Evolutionary conservation across 192 early-diverging fungal genomes (phyloP).

Genomic region (Phlyctochytrium bullatum): DNA sequence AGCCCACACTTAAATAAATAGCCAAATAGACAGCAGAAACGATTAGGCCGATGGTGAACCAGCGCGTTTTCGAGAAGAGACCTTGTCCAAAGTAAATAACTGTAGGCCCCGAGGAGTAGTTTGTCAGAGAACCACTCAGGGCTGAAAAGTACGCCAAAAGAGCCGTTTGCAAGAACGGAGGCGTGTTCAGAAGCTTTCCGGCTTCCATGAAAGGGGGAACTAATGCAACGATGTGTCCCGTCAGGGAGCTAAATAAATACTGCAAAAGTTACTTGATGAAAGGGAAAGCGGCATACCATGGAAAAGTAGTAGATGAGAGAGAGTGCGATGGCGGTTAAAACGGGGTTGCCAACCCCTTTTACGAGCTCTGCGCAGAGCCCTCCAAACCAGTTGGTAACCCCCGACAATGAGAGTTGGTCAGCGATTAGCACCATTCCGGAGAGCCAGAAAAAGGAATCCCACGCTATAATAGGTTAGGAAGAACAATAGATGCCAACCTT

Average conservation of each 20-base stretch:
- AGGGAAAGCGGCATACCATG: constrained; percentile 26
- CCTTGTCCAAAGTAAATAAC: constrained; percentile 50
- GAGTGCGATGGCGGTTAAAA: constrained; percentile 41
- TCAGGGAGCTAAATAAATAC: constrained; percentile 72
- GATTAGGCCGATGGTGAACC: constrained; percentile 60
- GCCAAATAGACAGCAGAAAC: constrained; percentile 49
- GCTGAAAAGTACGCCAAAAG: constrained; percentile 65
- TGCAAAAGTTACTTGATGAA: constrained; percentile 1
- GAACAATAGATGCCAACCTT: constrained; percentile 43
- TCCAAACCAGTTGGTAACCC: constrained; percentile 67
- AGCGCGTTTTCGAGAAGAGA: constrained; percentile 53
- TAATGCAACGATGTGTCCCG: constrained; percentile 71
- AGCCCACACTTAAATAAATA: constrained; percentile 60
- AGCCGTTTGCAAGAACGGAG: constrained; percentile 53
- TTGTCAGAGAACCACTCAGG: constrained; percentile 53
- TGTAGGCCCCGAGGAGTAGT: constrained; percentile 36
- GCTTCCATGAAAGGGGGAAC: constrained; percentile 71
- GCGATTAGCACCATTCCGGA: constrained; percentile 75
- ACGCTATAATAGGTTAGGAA: constrained; percentile 34
- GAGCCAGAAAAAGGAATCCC: constrained; percentile 83
- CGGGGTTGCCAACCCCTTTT: constrained; percentile 37
- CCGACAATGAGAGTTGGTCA: constrained; percentile 67
- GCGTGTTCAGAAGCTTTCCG: constrained; percentile 55
- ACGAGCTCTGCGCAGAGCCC: constrained; percentile 34
- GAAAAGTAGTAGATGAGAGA: constrained; percentile 64